These are phyloP conservation scores for Clarireedia paspali DNA, from an alignment of 2,329 filamentous ascomycete species.

Conservation along the genomic window DNA sequence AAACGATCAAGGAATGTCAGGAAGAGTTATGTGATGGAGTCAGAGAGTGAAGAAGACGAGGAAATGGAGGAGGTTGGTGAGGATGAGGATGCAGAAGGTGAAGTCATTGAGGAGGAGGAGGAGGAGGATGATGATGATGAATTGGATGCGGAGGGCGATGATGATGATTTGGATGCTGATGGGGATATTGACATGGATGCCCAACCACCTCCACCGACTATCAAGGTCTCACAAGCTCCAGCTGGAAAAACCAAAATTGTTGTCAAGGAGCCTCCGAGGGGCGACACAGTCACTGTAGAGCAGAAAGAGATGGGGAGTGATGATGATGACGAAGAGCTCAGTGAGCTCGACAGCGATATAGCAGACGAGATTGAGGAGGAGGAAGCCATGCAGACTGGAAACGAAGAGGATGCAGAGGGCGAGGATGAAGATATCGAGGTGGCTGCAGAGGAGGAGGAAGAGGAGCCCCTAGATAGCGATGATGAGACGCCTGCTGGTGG, in stretches of 20 bases:
- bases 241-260: constrained; percentile 21
- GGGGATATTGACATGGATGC: constrained; percentile 32
- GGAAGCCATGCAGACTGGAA: constrained; percentile 35
- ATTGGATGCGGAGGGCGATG: constrained; percentile 32
- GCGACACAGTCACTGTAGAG: constrained; percentile 22
- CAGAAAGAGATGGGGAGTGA: constrained; percentile 28
- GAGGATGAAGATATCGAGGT: constrained; percentile 39
- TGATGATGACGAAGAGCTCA: constrained; percentile 31
- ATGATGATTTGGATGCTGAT: constrained; percentile 39
- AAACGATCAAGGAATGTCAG: constrained; percentile 27
- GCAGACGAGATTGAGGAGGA: constrained; percentile 43
- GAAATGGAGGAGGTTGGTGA: constrained; percentile 21
- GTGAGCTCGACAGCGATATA: constrained; percentile 27
- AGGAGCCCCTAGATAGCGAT: constrained; percentile 27
- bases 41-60: constrained; percentile 32
- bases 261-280: constrained; percentile 20
- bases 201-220: constrained; percentile 24
- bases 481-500: constrained; percentile 37
- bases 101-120: constrained; percentile 34
- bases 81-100: constrained; percentile 32
- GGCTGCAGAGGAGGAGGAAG: constrained; percentile 33
- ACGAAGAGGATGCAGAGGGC: constrained; percentile 35
- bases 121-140: constrained; percentile 32
- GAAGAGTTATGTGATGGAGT: constrained; percentile 38
- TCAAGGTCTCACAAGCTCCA: constrained; percentile 26